Evolutionary conservation across 371 early-diverging fungal genomes (phyloP).

Genomic region (Mucor plumbeus): DNA sequence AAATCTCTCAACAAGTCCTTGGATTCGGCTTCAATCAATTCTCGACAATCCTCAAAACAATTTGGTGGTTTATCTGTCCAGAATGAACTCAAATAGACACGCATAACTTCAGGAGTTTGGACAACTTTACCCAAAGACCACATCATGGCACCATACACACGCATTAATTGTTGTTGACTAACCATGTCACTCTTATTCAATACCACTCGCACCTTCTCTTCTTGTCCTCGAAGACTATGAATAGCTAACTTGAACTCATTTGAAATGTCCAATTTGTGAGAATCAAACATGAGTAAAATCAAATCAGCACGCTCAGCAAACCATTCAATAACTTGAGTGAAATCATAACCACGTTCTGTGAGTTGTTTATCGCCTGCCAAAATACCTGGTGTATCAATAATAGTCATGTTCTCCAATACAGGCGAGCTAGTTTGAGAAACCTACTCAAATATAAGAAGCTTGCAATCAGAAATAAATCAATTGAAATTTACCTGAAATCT

Average conservation of each 20-base stretch:
- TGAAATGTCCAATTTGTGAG: constrained; percentile 88
- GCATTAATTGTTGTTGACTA: constrained; percentile 85
- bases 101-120: constrained; percentile 87
- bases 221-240: constrained; percentile 77
- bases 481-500: constrained; percentile 71
- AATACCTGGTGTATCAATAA: constrained; percentile 91
- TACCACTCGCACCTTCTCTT: constrained; percentile 85
- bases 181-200: constrained; percentile 91
- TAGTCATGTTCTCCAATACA: constrained; percentile 78
- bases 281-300: constrained; percentile 86
- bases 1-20: constrained; percentile 79
- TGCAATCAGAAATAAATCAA: too few relatives aligned
- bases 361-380: constrained; percentile 87
- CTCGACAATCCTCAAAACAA: constrained; percentile 74
- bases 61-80: constrained; percentile 80
- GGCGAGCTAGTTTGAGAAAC: constrained; percentile 80
- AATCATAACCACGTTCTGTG: constrained; percentile 83
- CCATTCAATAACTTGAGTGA: constrained; percentile 82
- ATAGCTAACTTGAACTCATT: constrained; percentile 90
- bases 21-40: constrained; percentile 76
- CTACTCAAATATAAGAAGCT: constrained; percentile 18
- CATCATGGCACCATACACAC: constrained; percentile 93
- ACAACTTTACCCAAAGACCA: constrained; percentile 93
- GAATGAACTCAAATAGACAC: constrained; percentile 86
- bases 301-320: constrained; percentile 90